Evolutionary conservation across 345 rosid genomes (phyloP).

Genomic region (Hypericum perforatum): DNA sequence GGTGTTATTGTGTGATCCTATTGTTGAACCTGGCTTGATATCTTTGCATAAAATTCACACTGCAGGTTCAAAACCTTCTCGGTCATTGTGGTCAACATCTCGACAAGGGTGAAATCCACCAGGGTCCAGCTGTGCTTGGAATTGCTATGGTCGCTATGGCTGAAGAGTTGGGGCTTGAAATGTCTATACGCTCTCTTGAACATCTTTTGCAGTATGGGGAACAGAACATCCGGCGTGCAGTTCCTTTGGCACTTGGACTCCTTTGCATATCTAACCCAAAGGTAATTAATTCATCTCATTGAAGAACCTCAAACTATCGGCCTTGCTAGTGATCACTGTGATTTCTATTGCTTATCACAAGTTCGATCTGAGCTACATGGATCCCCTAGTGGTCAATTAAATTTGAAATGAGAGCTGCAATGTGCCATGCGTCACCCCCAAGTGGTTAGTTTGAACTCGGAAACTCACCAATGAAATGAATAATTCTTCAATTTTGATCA

Average conservation of each 20-base stretch:
- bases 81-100: constrained; percentile 84
- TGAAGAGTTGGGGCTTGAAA: constrained; percentile 93
- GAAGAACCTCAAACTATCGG: neutral
- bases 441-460: too few relatives aligned
- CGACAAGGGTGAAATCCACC: constrained; percentile 78
- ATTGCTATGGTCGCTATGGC: constrained; percentile 98
- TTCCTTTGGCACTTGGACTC: constrained; percentile 96
- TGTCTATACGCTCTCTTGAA: constrained; percentile 90
- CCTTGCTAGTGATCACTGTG: neutral
- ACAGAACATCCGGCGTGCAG: constrained; percentile 75
- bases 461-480: too few relatives aligned
- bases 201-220: constrained; percentile 94
- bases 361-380: too few relatives aligned
- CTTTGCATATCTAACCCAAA: constrained; percentile 96
- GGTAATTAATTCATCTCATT: constrained; percentile 35
- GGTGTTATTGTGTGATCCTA: neutral
- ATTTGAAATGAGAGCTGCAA: too few relatives aligned
- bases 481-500: too few relatives aligned
- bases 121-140: constrained; percentile 95
- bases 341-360: too few relatives aligned
- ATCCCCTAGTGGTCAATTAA: too few relatives aligned
- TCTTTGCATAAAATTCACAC: neutral
- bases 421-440: too few relatives aligned
- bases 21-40: neutral
- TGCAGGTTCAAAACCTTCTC: constrained; percentile 83